Base-by-base conservation (phyloP, 1,284 basidiomycete species). In the Ceratobasidium theobromae region DNA sequence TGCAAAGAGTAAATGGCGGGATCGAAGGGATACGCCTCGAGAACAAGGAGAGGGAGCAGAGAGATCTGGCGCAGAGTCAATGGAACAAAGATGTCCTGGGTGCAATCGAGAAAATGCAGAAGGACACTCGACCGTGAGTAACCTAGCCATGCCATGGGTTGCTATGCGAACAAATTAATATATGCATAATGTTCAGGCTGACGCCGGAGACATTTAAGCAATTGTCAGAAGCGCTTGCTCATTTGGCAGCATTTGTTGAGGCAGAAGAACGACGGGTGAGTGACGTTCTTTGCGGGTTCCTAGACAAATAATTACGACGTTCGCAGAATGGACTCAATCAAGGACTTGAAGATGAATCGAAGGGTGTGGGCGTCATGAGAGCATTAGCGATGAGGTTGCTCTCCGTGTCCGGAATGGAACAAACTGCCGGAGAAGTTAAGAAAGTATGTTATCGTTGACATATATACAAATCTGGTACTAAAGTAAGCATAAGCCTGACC, bases 131-230 rank as follows among this genome's bases (percentile, higher is more conserved):
- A 51, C 32, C 48, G 58, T 64, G 48, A 64, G 58, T 52, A 9
- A 16, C 27, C 43, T 27, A 21, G 1, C 3, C 9, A 21, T 45
- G 9, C 18, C 43, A 45, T 9, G 9, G 5, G 18, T 45, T 8
- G 35, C 16, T 38, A 8, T 11, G 18, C n/a, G 18, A 14, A 14
- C 18, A 14, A 11, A 45, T 21, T 45, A 9, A 32, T 25, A 38
- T 12, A 14, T 35, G 25, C 11, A 4, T 46, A 27, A 23, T 9
- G 28, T 21, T 11, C 27, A 64, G 58, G 35, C 30, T 64, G 48
- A 64, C 58, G n/a, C 58, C 58, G 3, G 58, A 64, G 46, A 64
- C 58, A 21, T 64, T 64, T 64, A 48, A 40, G n/a, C 58, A 64
- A 30, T 21, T 64, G 38, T 64, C 58, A 14, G 58, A 64, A 28